These are phyloP conservation scores for Magnusiomyces paraingens DNA, from an alignment of 1,139 yeast species.

Conservation along the genomic window DNA sequence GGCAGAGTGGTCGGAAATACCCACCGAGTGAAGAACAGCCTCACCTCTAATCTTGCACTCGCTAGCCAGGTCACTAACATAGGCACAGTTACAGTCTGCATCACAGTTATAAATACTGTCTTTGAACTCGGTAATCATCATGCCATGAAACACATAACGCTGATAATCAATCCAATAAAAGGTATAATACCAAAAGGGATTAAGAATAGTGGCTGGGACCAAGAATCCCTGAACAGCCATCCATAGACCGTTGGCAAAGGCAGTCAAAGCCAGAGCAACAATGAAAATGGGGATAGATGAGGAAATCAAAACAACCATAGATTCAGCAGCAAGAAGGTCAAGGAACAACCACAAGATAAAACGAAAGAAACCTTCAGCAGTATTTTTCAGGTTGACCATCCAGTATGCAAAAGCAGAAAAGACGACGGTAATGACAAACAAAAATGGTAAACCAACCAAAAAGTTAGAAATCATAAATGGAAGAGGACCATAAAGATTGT, in stretches of 20 bases:
- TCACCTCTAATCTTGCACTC: constrained; percentile 35
- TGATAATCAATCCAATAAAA: constrained; percentile 41
- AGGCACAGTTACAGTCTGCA: constrained; percentile 35
- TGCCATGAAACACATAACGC: constrained; percentile 40
- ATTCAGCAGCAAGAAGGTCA: constrained; percentile 40
- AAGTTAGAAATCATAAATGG: constrained; percentile 36
- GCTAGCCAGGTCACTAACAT: constrained; percentile 28
- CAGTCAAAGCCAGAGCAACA: constrained; percentile 37
- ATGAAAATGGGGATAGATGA: constrained; percentile 37
- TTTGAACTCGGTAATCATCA: constrained; percentile 40
- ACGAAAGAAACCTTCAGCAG: constrained; percentile 33
- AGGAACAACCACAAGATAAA: constrained; percentile 38
- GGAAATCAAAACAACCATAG: constrained; percentile 36
- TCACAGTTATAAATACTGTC: constrained; percentile 34
- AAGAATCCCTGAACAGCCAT: constrained; percentile 42
- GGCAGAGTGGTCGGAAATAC: constrained; percentile 24
- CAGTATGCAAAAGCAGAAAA: constrained; percentile 37
- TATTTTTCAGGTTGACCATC: constrained; percentile 32
- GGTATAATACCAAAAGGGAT: constrained; percentile 38
- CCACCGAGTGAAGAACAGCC: constrained; percentile 33
- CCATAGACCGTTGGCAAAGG: constrained; percentile 41
- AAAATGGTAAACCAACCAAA: constrained; percentile 37
- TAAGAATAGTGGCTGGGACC: constrained; percentile 34
- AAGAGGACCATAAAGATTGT: constrained; percentile 38
- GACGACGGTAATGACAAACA: constrained; percentile 33